Evolutionary conservation across 495 filamentous ascomycete genomes (phyloP), one percentile per base, ranked within the genome.

Genomic region (Neurospora sp.): DNA sequence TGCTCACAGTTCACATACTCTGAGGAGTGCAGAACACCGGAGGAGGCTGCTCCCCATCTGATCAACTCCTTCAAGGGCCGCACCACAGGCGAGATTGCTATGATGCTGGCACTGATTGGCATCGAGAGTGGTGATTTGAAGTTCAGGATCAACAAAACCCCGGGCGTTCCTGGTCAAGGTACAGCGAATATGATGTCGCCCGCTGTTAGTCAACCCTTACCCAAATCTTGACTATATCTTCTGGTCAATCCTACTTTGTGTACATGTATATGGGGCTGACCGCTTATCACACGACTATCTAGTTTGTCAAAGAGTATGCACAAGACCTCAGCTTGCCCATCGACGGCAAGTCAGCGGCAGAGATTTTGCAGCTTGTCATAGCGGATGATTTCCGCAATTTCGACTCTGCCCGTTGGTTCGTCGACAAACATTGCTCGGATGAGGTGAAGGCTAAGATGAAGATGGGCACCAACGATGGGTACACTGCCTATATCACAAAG

Each of bases 131-230:
- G 72, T 42, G 86, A 92, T 39, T 91, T 93, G 82, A 86, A 88
- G 78, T 92, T 86, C 83, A 93, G 89, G 76, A 85, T 85, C 77
- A 92, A 93, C 69, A 38, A 79, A 10, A 86, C 78, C 72, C 90
- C 92, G 7, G 86, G 89, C 5, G 41, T 80, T 72, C 42, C 86
- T 75, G 94, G 93, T 1, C 92, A 97, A 79, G 94, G 94, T 23
- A 96, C 93, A 0, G 87, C 90, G 31, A 93, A 93, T 79, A 94
- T 96, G 93, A 91, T 93, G 85, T 86, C 83, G 72, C 81, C 86
- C 18, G 72, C 80, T 12, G 76, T 78, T 71, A 35, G 72, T 35
- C 38, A 20, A 8, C 35, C 10, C 69, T 7, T 37, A 16, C 54
- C 27, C 27, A 14, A 35, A 37, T 35, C 16, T 37, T 35, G 54